Conservation (phyloP, 2,329 filamentous ascomycete genomes). For the Lachnellula subtilissima region DNA sequence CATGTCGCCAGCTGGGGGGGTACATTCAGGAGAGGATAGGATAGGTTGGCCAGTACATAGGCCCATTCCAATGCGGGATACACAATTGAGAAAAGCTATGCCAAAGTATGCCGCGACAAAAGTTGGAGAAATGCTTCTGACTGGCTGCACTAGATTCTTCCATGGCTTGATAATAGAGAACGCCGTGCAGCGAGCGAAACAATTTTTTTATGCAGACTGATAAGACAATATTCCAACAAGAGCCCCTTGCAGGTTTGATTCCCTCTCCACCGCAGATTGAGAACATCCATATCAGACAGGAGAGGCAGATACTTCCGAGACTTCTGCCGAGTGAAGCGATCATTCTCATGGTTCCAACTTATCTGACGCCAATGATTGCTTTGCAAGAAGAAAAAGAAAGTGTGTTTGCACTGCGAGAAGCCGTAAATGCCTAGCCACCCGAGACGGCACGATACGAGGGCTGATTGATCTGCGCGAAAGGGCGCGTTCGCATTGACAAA, state of each 20-base stretch:
- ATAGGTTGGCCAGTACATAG: slow-evolving; percentile 43
- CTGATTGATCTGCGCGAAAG: slow-evolving; percentile 64
- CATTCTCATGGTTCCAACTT: slow-evolving; percentile 59
- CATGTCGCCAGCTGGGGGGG: slow-evolving; percentile 47
- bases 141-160: slow-evolving; percentile 35
- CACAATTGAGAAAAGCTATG: slow-evolving; percentile 37
- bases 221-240: slow-evolving; percentile 34
- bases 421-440: slow-evolving; percentile 72
- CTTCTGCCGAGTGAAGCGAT: slow-evolving; percentile 48
- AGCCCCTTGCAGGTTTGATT: slow-evolving; percentile 47
- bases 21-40: slow-evolving; percentile 42
- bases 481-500: slow-evolving; percentile 47
- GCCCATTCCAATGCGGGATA: slow-evolving; percentile 43
- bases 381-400: slow-evolving; percentile 62
- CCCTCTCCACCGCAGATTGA: slow-evolving; percentile 73
- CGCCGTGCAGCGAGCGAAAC: slow-evolving; percentile 40
- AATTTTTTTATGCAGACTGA: slow-evolving; percentile 87
- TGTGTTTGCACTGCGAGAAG: slow-evolving; percentile 68
- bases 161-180: slow-evolving; percentile 35
- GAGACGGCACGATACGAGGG: slow-evolving; percentile 75
- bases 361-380: slow-evolving; percentile 48
- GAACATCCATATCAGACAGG: slow-evolving; percentile 62
- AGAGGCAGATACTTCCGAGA: slow-evolving; percentile 57
- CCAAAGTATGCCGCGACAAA: slow-evolving; percentile 34
- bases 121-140: not conserved